phyloP scores from a whole-genome alignment of 805 yeast genomes.

The Kuraishia borneana region DNA sequence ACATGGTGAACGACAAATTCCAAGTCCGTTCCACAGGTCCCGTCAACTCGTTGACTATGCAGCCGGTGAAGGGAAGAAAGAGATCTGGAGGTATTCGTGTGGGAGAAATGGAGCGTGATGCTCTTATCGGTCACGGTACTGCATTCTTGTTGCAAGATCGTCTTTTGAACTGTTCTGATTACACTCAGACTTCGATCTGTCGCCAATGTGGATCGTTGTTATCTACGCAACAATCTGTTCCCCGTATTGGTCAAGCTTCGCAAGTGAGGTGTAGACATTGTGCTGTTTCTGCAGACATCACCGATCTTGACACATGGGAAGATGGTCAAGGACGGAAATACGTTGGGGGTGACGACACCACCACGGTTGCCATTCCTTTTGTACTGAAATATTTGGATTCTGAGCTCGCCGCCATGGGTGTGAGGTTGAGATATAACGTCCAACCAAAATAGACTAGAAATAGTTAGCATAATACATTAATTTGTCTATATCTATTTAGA shows the following conservation, averaged over 20 bases:
- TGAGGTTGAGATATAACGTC: conserved; percentile 81
- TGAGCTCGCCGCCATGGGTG: conserved; percentile 96
- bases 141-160: conserved; percentile 92
- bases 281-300: conserved; percentile 57
- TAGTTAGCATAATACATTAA: not conserved
- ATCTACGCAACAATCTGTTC: conserved; percentile 83
- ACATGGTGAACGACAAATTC: conserved; percentile 99
- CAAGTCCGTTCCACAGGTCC: conserved; percentile 99
- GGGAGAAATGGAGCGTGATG: conserved; percentile 99
- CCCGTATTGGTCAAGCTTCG: conserved; percentile 77
- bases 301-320: conserved; percentile 79
- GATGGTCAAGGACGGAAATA: conserved; percentile 91
- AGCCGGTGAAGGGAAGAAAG: conserved; percentile 98
- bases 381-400: conserved; percentile 92
- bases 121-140: conserved; percentile 96
- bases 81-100: conserved; percentile 99
- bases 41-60: conserved; percentile 93
- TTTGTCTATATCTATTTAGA: too few relatives aligned
- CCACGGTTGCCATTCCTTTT: conserved; percentile 93
- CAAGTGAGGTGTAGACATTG: conserved; percentile 85
- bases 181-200: conserved; percentile 84
- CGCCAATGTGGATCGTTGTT: conserved; percentile 88
- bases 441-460: conserved; percentile 41
- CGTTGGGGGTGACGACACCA: conserved; percentile 87
- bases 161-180: conserved; percentile 88